Base-by-base conservation (phyloP, 805 yeast species). In the Isabelozyma heimii region DNA sequence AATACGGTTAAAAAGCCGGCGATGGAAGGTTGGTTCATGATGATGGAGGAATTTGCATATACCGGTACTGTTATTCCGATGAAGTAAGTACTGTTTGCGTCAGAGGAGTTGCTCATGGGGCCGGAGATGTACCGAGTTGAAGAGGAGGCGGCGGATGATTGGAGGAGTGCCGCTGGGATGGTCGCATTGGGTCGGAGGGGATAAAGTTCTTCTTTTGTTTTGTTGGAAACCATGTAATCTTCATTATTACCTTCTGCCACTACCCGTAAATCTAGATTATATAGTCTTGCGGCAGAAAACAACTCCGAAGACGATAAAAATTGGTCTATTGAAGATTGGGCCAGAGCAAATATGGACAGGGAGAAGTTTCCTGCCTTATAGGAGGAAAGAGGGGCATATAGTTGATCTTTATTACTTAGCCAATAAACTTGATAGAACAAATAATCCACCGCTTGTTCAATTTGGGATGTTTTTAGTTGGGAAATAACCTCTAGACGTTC, bases 61-160 rank as follows among this genome's bases (percentile, higher is more conserved):
- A 91, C 78, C 0, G 97, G 94, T 4, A 89, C 56, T 0, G 97
- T 87, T 67, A 91, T 70, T 0, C 96, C 89, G 77, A 89, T 71
- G 54, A 82, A 77, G 57, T 78, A 85, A 1, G 73, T 50, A 1
- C 72, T 55, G 37, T 62, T 64, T 7, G 48, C 43, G 42, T 60
- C 55, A 3, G 63, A 45, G 10, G 59, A 44, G 55, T 82, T 81
- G 14, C 67, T 46, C 1, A 80, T 70, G 0, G 97, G 97, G 3
- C 95, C 96, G 1, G 84, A 70, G 13, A 88, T 60, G 52, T 59
- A 66, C 20, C 10, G 52, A 55, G 30, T 50, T 44, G 3, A 57
- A 47, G 76, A 66, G n/a, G 86, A 87, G 10, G 35, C n/a, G n/a
- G n/a, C 8, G 0, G 65, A 66, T 1, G 72, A 54, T 17, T 67